Evolutionary conservation across 495 filamentous ascomycete species (phyloP).

Genomic region (Hyphodiscus hymeniophilus): DNA sequence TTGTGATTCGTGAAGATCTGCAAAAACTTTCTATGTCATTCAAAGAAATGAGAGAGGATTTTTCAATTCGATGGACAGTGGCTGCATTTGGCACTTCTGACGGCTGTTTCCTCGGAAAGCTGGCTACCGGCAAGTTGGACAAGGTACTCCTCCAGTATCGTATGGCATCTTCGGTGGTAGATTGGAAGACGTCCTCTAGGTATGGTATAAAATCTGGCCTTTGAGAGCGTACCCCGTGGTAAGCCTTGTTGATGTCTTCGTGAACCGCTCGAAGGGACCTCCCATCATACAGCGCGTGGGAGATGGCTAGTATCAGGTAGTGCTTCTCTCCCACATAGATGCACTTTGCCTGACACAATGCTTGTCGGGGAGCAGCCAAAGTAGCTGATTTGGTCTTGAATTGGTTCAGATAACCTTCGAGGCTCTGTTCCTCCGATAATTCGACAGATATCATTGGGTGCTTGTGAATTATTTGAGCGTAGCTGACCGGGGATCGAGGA

Average conservation of each 20-base stretch:
- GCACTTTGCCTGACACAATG: constrained; percentile 34
- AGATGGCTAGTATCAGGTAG: constrained; percentile 60
- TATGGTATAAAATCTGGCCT: constrained; percentile 39
- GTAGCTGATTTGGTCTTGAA: constrained; percentile 6
- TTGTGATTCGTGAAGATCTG: constrained; percentile 45
- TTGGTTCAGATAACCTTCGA: constrained; percentile 22
- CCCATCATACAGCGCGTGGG: constrained; percentile 77
- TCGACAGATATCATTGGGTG: not conserved
- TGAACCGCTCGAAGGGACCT: constrained; percentile 62
- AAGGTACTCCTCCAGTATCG: constrained; percentile 56
- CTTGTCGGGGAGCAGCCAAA: not conserved
- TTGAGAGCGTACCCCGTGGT: constrained; percentile 30
- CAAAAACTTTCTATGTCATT: constrained; percentile 41
- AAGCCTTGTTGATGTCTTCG: constrained; percentile 53
- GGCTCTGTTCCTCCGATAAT: constrained; percentile 8
- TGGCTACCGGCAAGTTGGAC: constrained; percentile 33
- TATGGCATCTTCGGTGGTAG: constrained; percentile 29
- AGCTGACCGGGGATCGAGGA: constrained; percentile 43
- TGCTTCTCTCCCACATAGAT: constrained; percentile 24
- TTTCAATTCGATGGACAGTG: constrained; percentile 37
- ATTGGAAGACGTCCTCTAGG: constrained; percentile 35
- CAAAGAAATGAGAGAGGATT: constrained; percentile 29
- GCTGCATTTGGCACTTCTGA: not conserved
- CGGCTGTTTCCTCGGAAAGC: constrained; percentile 19
- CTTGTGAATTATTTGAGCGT: constrained; percentile 54